These are phyloP conservation scores for Petasospora fabianii DNA, from an alignment of 1,139 yeast species.

Conservation along the genomic window DNA sequence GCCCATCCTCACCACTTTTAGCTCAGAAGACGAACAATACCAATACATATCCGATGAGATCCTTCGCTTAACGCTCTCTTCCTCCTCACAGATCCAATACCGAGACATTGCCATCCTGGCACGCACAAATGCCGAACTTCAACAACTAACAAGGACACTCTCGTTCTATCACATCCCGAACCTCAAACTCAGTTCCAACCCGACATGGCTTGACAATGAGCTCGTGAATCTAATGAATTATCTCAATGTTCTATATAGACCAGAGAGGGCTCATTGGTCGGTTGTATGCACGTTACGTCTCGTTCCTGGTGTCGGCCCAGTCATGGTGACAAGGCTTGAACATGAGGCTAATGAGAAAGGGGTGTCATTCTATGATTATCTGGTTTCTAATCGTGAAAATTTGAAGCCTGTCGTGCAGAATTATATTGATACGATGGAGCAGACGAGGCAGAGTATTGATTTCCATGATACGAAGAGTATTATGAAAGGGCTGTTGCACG, in stretches of 20 bases:
- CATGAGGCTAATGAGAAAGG: conserved; percentile 8
- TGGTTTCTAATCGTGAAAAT: background rate
- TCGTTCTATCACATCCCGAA: conserved; percentile 40
- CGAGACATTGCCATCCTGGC: conserved; percentile 55
- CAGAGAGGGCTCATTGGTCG: conserved; percentile 31
- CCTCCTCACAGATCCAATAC: conserved; percentile 44
- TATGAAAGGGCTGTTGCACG: conserved; percentile 24
- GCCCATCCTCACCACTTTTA: conserved; percentile 35
- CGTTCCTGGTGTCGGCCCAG: conserved; percentile 32
- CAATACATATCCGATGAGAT: conserved; percentile 45
- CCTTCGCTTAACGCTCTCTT: conserved; percentile 38
- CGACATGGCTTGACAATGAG: conserved; percentile 51
- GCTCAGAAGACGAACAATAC: conserved; percentile 34
- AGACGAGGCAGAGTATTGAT: conserved; percentile 19
- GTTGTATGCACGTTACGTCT: conserved; percentile 31
- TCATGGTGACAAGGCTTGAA: conserved; percentile 27
- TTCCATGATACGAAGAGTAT: conserved; percentile 30
- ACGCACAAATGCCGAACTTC: conserved; percentile 51
- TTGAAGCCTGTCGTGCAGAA: conserved; percentile 10
- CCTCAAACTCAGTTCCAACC: conserved; percentile 43
- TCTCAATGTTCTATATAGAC: conserved; percentile 38
- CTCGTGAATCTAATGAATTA: conserved; percentile 50
- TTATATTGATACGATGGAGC: conserved; percentile 20
- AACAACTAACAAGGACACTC: conserved; percentile 40
- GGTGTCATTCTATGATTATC: conserved; percentile 26